Evolutionary conservation across 305 asterid species (phyloP), one percentile per base, ranked within the genome.

Genomic region (Ilex paraguariensis): DNA sequence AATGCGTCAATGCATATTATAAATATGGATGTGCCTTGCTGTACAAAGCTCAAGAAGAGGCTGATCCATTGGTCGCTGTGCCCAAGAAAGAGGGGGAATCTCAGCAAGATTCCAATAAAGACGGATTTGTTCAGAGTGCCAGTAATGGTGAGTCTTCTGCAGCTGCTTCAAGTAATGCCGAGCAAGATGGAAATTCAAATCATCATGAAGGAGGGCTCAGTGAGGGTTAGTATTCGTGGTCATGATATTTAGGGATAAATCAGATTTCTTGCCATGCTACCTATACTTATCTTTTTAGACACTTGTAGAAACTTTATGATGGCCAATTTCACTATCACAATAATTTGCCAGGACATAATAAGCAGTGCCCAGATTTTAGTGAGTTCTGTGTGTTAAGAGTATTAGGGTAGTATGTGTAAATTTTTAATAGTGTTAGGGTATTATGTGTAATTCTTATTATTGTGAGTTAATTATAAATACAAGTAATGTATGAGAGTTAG

Each of bases 1-100:
- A 87, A 63, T 92, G 98, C 71, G 79, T 81, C 68, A 62, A 73
- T 69, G 83, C 98, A 30, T 89, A 89, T 78, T 89, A 85, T 75
- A 85, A 87, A 73, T 92, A 85, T 76, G 94, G 90, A 51, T 59
- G 79, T 42, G 87, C 84, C 7, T 73, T 86, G 64, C 78, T 90
- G 56, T 79, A 70, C 77, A 90, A 92, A 82, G 91, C 98, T 57
- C 98, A 92, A 66, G 79, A 72, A 40, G 85, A 80, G 70, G 73
- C 82, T 14, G 85, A 80, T 70, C 85, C 82, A 61, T 68, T 80
- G 66, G 85, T 57, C 36, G 61, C 76, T 66, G 66, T 77, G 56
- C 82, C 82, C 0, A 72, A 62, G 61, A 80, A 74, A 51, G 76
- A 76, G 14, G 61, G 59, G 3, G 82, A 36, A 60, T 56, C 66